These are phyloP conservation scores for Alternaria hordeiaustralica DNA, from an alignment of 2,329 filamentous ascomycete genomes.

Conservation along the genomic window DNA sequence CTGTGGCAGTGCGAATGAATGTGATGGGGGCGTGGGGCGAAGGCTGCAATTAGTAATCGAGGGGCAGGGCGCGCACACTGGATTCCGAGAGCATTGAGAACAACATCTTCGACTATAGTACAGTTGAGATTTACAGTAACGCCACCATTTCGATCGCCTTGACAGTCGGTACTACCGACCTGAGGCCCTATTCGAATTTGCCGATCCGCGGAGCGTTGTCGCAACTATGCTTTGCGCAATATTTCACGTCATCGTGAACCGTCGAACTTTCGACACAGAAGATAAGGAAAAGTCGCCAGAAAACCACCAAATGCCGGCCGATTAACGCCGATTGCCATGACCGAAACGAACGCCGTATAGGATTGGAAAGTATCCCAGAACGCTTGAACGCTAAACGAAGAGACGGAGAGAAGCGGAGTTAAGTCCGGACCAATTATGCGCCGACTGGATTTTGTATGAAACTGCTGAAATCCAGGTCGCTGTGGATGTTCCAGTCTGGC, in stretches of 20 bases:
- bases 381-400: constrained; percentile 46
- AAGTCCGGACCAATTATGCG: constrained; percentile 30
- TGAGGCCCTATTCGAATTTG: background rate
- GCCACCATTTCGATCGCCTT: background rate
- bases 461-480: constrained; percentile 46
- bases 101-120: constrained; percentile 6
- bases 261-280: constrained; percentile 15
- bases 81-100: background rate
- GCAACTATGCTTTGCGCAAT: background rate
- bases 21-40: background rate
- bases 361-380: constrained; percentile 30
- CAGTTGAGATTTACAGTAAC: constrained; percentile 11
- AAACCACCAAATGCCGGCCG: constrained; percentile 12
- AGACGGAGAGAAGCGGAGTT: constrained; percentile 26
- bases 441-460: constrained; percentile 47
- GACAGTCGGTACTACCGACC: background rate
- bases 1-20: background rate
- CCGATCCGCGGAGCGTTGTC: constrained; percentile 7
- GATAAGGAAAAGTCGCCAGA: constrained; percentile 14
- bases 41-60: constrained; percentile 12
- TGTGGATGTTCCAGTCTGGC: constrained; percentile 44
- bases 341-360: constrained; percentile 28
- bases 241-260: constrained; percentile 38
- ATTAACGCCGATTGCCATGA: constrained; percentile 20
- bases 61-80: constrained; percentile 3